These are phyloP conservation scores for Asterella californica DNA, from an alignment of 225 moss, liverwort and hornwort genomes.

Conservation along the genomic window DNA sequence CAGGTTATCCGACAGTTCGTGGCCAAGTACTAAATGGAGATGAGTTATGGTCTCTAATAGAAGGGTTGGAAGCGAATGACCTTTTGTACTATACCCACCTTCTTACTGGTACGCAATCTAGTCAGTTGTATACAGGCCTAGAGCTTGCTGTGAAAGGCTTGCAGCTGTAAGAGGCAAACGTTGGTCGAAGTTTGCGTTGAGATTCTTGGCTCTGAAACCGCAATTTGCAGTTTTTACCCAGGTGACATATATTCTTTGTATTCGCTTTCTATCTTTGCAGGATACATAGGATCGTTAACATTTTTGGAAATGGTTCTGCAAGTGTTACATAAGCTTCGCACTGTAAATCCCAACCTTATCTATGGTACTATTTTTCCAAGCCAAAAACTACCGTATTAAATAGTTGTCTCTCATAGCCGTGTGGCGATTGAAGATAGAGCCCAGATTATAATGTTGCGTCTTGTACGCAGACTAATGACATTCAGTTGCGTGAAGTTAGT, in stretches of 20 bases:
- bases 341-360: conserved; percentile 79
- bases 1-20: conserved; percentile 72
- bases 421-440: neutral
- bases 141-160: neutral
- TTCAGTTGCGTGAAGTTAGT: neutral
- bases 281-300: conserved; percentile 84
- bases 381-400: neutral
- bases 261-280: conserved; percentile 38
- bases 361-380: conserved; percentile 53
- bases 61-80: conserved; percentile 85
- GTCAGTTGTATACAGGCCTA: neutral
- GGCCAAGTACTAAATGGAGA: conserved; percentile 87
- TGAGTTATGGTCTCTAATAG: conserved; percentile 82
- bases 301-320: conserved; percentile 80
- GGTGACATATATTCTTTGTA: neutral
- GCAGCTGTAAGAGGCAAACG: neutral
- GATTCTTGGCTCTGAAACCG: too few species aligned
- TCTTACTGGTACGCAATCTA: conserved; percentile 58
- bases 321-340: conserved; percentile 74
- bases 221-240: neutral
- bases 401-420: neutral
- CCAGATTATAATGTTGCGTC: neutral
- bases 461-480: neutral
- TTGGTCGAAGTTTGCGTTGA: neutral
- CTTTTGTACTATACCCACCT: conserved; percentile 84